Evolutionary conservation across 257 asterid genomes (phyloP).

Genomic region (Nyctanthes arbortristis): DNA sequence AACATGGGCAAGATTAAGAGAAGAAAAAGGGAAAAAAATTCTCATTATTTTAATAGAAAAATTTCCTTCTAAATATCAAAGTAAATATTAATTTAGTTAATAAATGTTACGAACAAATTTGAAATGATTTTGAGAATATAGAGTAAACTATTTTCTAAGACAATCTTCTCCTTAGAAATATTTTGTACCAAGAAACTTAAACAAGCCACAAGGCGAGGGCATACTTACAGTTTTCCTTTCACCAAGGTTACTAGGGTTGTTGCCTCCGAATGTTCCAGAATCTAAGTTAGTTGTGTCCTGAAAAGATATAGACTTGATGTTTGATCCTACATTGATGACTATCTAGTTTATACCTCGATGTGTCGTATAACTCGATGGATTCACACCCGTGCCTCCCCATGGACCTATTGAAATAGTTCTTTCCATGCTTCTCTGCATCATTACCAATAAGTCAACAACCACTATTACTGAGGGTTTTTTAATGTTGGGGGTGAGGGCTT

Average conservation of each 20-base stretch:
- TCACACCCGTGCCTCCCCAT: neutral
- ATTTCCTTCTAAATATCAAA: too few relatives aligned
- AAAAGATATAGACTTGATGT: neutral
- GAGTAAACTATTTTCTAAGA: neutral
- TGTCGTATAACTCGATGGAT: neutral
- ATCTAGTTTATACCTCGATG: neutral
- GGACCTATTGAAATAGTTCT: neutral
- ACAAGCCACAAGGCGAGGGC: neutral
- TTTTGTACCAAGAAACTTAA: neutral
- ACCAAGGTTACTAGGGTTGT: slow-evolving; percentile 1
- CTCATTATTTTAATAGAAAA: too few relatives aligned
- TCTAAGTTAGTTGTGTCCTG: neutral
- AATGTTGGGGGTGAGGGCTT: too few relatives aligned
- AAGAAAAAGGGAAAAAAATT: too few relatives aligned
- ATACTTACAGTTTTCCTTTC: neutral
- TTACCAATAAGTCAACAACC: too few relatives aligned
- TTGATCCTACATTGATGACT: neutral
- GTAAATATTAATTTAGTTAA: too few relatives aligned
- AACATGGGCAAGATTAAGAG: too few relatives aligned
- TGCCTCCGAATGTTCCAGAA: slow-evolving; percentile 1
- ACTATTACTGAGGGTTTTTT: too few relatives aligned
- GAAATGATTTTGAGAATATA: too few relatives aligned
- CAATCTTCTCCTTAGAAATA: neutral
- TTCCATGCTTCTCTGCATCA: neutral
- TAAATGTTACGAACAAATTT: too few relatives aligned